Evolutionary conservation across 495 filamentous ascomycete genomes (phyloP), one percentile per base, ranked within the genome.

Genomic region (Lindgomyces ingoldianus): DNA sequence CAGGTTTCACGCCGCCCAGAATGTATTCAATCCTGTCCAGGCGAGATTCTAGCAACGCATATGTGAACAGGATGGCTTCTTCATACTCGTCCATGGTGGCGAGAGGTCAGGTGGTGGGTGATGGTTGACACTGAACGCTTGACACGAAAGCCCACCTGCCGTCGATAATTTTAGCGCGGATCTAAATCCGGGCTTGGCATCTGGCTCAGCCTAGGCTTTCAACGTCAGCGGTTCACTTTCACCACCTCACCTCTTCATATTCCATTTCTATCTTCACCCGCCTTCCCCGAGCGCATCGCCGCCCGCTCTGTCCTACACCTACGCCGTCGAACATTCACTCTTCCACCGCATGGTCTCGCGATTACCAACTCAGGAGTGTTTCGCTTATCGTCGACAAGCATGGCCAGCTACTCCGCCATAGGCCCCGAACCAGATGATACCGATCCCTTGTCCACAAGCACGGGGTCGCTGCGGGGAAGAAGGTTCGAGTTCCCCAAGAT

Each of bases 11-110:
- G 8, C 91, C 91, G 64, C 85, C 85, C 49, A 96, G 79, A 29
- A 89, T 79, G 74, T 88, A 93, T 64, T 91, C 86, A 49, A 95
- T 78, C 25, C 89, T 83, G 49, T 81, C 79, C 30, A 96, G 81
- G 39, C 92, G 88, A n/a, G 79, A 78, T 68, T 93, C 88, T 3
- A 96, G 87, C 51, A 90, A 81, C 33, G 87, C 85, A 49, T 95
- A 84, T 0, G 92, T 93, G 29, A 79, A 78, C 3, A 84, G 73
- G 0, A 83, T 78, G 1, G 81, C 64, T 39, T 66, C 62, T 45
- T 73, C 70, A 61, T 70, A 68, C 18, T 57, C 65, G 65, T 68
- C 65, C 65, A 68, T 68, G 18, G 50, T 30, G 49, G 48, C 19
- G 24, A 22, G 42, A 21, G 3, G 18, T 9, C 8, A 41, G 42